A percentile compares a stretch with the other conserved stretches of the same genome.
phyloP scores from a whole-genome alignment of 768 basidiomycete genomes.

The Mycena vulgaris region DNA sequence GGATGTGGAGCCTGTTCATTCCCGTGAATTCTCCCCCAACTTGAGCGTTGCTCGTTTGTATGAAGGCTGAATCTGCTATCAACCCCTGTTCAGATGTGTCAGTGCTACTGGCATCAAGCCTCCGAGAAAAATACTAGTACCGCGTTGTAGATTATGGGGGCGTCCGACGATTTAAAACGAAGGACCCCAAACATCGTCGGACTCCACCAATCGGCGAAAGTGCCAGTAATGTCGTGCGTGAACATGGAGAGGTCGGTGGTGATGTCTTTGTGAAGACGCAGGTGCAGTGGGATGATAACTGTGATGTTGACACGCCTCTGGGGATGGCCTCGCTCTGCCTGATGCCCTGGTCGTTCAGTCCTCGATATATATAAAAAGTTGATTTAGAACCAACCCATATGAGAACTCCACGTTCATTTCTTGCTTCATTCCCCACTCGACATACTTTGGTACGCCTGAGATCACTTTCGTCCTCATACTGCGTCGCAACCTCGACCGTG shows the following conservation, averaged over 20 bases:
- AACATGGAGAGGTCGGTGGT: slow-evolving; percentile 12
- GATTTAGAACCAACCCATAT: not conserved
- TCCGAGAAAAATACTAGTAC: too few relatives aligned
- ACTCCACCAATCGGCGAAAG: slow-evolving; percentile 25
- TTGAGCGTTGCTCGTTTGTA: slow-evolving; percentile 17
- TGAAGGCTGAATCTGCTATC: not conserved
- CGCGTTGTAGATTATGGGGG: not conserved
- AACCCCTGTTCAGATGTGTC: not conserved
- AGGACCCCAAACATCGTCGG: slow-evolving; percentile 11
- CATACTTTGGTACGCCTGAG: slow-evolving; percentile 1
- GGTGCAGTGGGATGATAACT: not conserved
- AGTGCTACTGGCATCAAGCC: too few relatives aligned
- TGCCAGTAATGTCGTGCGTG: slow-evolving; percentile 1
- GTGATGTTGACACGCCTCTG: slow-evolving; percentile 9
- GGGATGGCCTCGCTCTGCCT: not conserved
- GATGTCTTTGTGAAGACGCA: slow-evolving; percentile 12
- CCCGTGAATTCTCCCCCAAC: not conserved
- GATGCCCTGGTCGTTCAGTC: not conserved
- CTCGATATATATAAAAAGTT: not conserved
- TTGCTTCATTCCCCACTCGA: slow-evolving; percentile 13
- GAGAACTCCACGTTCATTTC: slow-evolving; percentile 21
- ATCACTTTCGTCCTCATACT: not conserved
- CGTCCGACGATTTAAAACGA: slow-evolving; percentile 17
- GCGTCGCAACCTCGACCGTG: slow-evolving; percentile 5
- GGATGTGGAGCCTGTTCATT: not conserved